Evolutionary conservation across 208 protist genomes (phyloP).

Genomic region (Entamoeba moshkovskii): DNA sequence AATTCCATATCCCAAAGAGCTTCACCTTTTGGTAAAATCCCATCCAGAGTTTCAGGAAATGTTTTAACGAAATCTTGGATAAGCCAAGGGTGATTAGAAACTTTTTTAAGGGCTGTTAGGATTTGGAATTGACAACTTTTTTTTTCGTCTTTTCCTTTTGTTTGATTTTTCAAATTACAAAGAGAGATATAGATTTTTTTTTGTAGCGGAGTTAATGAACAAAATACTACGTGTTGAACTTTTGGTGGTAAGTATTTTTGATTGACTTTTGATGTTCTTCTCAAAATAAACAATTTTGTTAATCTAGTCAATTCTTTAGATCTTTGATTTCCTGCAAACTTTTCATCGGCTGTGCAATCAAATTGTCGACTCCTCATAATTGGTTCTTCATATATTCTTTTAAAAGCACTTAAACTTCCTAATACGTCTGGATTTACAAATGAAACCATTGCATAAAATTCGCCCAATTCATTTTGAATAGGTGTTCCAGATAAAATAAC

Average conservation of each 20-base stretch:
- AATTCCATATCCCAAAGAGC: not conserved
- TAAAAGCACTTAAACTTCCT: slow-evolving; percentile 52
- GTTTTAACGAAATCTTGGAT: not conserved
- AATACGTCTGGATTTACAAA: slow-evolving; percentile 76
- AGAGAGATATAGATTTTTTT: slow-evolving; percentile 15
- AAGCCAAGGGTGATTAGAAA: not conserved
- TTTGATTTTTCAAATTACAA: not conserved
- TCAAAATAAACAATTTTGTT: slow-evolving; percentile 65
- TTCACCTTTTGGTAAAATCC: not conserved
- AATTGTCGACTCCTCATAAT: slow-evolving; percentile 44
- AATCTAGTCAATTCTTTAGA: slow-evolving; percentile 58
- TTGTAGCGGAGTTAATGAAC: slow-evolving; percentile 53
- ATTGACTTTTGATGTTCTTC: slow-evolving; percentile 65
- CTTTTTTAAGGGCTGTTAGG: not conserved
- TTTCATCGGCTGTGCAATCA: slow-evolving; percentile 28
- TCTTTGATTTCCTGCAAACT: slow-evolving; percentile 40
- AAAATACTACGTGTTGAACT: slow-evolving; percentile 66
- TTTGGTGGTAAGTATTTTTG: slow-evolving; percentile 65
- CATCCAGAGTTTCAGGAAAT: not conserved
- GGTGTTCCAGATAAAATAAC: slow-evolving; percentile 70
- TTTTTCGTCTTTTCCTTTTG: not conserved
- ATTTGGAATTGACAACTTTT: not conserved
- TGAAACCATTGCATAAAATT: slow-evolving; percentile 74
- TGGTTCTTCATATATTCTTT: slow-evolving; percentile 48
- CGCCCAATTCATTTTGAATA: slow-evolving; percentile 65